phyloP scores from a whole-genome alignment of 352 stramenopile species.

The Pilasporangium apinafurcum region DNA sequence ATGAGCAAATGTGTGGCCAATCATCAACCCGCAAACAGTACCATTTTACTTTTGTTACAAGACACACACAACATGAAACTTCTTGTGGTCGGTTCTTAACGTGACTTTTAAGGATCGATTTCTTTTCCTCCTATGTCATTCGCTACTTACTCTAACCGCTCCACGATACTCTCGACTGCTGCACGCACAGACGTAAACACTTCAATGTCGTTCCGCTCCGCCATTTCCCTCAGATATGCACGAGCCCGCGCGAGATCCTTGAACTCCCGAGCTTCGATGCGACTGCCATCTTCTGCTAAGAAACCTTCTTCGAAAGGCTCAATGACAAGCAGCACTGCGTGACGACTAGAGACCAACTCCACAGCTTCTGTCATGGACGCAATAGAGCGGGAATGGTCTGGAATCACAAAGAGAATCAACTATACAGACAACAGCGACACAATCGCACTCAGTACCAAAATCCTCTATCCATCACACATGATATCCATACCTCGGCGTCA shows the following conservation, averaged over 20 bases:
- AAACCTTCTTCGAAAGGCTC: constrained; percentile 62
- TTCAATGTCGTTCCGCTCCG: constrained; percentile 67
- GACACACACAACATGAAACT: not conserved
- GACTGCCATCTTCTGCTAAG: constrained; percentile 33
- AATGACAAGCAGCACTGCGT: constrained; percentile 73
- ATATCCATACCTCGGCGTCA: constrained; percentile 39
- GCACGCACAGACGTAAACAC: constrained; percentile 62
- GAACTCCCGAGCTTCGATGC: constrained; percentile 56
- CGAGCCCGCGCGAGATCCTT: constrained; percentile 76
- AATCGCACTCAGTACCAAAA: too few relatives aligned
- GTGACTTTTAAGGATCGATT: not conserved
- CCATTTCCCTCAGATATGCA: constrained; percentile 82
- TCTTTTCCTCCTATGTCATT: not conserved
- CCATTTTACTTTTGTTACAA: constrained; percentile 1
- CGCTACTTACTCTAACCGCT: constrained; percentile 25
- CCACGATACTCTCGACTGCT: constrained; percentile 59
- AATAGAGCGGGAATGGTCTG: constrained; percentile 63
- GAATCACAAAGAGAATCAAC: constrained; percentile 81
- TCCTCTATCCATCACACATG: too few relatives aligned
- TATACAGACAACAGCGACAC: too few relatives aligned
- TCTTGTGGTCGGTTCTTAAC: constrained; percentile 1
- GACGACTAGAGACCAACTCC: constrained; percentile 61
- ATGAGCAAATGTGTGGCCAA: not conserved
- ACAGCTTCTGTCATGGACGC: constrained; percentile 80
- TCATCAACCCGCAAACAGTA: not conserved